Conservation (phyloP, 352 stramenopile genomes). For the Globisporangium megalacanthum region DNA sequence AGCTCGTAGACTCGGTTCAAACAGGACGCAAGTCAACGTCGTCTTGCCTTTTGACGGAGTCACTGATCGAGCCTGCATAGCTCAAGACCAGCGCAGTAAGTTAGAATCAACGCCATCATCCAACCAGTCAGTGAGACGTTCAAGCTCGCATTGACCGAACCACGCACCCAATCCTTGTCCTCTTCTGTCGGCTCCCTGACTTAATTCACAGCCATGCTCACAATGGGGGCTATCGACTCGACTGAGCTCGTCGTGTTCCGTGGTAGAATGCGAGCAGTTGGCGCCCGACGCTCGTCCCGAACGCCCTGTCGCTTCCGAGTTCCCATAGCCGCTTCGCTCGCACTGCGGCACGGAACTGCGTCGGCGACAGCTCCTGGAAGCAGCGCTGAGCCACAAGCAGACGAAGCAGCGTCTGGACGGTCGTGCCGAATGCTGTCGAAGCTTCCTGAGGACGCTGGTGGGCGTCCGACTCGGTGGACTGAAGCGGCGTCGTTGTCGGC, state of each 20-base stretch:
- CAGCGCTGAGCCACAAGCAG: slow-evolving; percentile 21
- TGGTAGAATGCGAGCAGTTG: slow-evolving; percentile 42
- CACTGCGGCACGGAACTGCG: slow-evolving; percentile 51
- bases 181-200: too few relatives aligned
- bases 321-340: slow-evolving; percentile 42
- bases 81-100: background rate
- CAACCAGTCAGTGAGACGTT: background rate
- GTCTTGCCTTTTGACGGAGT: slow-evolving; percentile 27
- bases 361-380: slow-evolving; percentile 34
- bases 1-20: slow-evolving; percentile 21
- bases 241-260: too few relatives aligned
- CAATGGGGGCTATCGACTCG: too few relatives aligned
- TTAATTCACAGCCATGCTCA: too few relatives aligned
- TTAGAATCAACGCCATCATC: background rate
- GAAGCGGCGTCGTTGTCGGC: background rate
- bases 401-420: background rate
- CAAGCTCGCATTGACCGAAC: background rate
- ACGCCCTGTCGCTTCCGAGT: slow-evolving; percentile 15
- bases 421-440: slow-evolving; percentile 16
- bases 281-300: slow-evolving; percentile 35
- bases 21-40: slow-evolving; percentile 20
- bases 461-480: too few relatives aligned
- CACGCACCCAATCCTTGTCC: slow-evolving; percentile 39
- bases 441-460: too few relatives aligned
- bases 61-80: slow-evolving; percentile 26